A percentile compares a stretch with the other conserved stretches of the same genome.
phyloP scores from a whole-genome alignment of 495 filamentous ascomycete species.

The Glonium stellatum region DNA sequence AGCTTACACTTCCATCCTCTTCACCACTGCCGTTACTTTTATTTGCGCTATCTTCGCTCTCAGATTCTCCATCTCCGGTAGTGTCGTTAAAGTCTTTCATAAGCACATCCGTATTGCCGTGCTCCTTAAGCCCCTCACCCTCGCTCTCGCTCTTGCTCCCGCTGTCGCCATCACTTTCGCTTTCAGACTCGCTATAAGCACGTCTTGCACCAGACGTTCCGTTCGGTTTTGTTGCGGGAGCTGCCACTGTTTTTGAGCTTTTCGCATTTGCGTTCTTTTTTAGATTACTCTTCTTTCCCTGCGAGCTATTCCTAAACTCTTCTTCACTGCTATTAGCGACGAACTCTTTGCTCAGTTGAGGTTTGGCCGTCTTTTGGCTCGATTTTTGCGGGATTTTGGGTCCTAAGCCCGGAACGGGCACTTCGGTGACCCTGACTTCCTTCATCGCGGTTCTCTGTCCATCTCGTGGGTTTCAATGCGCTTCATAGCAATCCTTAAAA shows the following conservation, averaged over 20 bases:
- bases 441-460: constrained; percentile 8
- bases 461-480: background rate
- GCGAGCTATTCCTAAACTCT: background rate
- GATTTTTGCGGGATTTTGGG: constrained; percentile 1
- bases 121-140: background rate
- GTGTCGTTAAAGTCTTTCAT: too few relatives aligned
- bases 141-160: constrained; percentile 3
- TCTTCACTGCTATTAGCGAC: constrained; percentile 9
- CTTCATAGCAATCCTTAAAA: background rate
- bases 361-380: background rate
- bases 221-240: too few relatives aligned
- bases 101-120: background rate
- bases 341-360: constrained; percentile 19
- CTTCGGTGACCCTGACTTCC: constrained; percentile 9
- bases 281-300: too few relatives aligned
- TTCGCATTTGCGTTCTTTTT: too few relatives aligned
- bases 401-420: constrained; percentile 7
- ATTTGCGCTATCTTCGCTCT: constrained; percentile 1
- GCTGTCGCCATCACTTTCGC: background rate
- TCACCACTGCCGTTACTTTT: background rate
- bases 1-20: background rate
- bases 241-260: too few relatives aligned
- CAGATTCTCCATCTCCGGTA: background rate
- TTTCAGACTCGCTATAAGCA: background rate
- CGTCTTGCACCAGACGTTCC: too few relatives aligned